Base-by-base conservation (phyloP, 139 green algal species). In the Ettlia oleoabundans region DNA sequence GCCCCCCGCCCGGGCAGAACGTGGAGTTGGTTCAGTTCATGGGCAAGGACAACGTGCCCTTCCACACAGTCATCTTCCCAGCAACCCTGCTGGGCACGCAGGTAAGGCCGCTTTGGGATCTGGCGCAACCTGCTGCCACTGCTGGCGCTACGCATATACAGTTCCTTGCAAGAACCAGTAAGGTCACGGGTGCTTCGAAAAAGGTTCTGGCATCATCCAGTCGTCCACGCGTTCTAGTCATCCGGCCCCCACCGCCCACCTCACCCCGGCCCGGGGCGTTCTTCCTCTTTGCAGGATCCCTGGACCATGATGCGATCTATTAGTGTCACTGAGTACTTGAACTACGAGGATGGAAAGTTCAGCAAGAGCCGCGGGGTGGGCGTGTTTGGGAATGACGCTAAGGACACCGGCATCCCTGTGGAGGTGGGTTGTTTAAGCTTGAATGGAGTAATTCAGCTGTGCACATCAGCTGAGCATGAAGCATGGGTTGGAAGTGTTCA, bases 1-100 rank as follows among this genome's bases (percentile, higher is more conserved):
- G 33, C 38, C 37, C 35, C 5, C 18, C 51, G 4, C 38, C 42
- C 47, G 18, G 30, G n/a, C 70, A 95, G 80, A 91, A 99, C 42
- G 96, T 99, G 83, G 96, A 99, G 89, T 87, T 99, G 80, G 95
- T 99, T 28, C 96, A 99, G 90, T 99, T 99, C 87, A 99, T 99
- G 96, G 96, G 96, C 84, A 99, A 99, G 89, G 96, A 99, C 92
- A 99, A 99, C 83, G 92, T 99, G 69, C 96, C 96, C 43, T 99
- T 99, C 89, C 96, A 99, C 89, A 99, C 96, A 37, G 93, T 99
- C 78, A 98, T 98, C 90, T 99, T 99, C 89, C 96, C 96, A 22
- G 93, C 92, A 76, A 97, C 91, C 4, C 92, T 97, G 69, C 88
- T 99, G 33, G 92, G 90, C 70, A 94, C 93, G 0, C 75, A 81